Evolutionary conservation across 1,284 basidiomycete species (phyloP).

Genomic region (Retiboletus flavoniger): DNA sequence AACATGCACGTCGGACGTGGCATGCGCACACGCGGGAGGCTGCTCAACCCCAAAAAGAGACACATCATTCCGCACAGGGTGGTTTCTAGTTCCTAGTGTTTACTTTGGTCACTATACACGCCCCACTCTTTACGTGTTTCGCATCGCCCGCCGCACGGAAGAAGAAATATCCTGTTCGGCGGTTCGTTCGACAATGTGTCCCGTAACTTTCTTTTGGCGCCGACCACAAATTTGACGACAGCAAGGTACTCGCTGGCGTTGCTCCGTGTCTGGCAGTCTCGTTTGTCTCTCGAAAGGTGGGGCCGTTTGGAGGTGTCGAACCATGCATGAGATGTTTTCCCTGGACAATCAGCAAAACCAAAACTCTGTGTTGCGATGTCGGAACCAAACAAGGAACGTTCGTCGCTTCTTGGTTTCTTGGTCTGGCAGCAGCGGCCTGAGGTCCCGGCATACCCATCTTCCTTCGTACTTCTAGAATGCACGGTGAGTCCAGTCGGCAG

Average conservation of each 20-base stretch:
- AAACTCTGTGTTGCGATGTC: background rate
- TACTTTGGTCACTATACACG: background rate
- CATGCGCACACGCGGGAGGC: background rate
- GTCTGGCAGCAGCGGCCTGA: background rate
- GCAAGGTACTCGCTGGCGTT: background rate
- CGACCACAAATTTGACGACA: background rate
- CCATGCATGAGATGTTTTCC: background rate
- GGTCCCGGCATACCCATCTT: background rate
- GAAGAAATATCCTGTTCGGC: background rate
- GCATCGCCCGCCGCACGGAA: background rate
- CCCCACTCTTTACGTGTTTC: background rate
- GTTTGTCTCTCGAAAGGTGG: background rate
- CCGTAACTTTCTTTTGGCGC: background rate
- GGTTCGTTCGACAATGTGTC: background rate
- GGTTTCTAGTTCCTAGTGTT: slow-evolving; percentile 1
- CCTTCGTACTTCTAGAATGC: background rate
- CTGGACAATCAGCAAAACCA: background rate
- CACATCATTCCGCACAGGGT: background rate
- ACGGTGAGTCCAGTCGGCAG: background rate
- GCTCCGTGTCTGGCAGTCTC: background rate
- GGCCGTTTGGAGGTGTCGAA: background rate
- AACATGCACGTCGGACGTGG: slow-evolving; percentile 54
- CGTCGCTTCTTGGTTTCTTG: background rate
- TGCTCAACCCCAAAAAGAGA: background rate
- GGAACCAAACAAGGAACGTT: background rate